Evolutionary conservation across 495 filamentous ascomycete species (phyloP).

Genomic region (Chlorociboria aeruginascens): DNA sequence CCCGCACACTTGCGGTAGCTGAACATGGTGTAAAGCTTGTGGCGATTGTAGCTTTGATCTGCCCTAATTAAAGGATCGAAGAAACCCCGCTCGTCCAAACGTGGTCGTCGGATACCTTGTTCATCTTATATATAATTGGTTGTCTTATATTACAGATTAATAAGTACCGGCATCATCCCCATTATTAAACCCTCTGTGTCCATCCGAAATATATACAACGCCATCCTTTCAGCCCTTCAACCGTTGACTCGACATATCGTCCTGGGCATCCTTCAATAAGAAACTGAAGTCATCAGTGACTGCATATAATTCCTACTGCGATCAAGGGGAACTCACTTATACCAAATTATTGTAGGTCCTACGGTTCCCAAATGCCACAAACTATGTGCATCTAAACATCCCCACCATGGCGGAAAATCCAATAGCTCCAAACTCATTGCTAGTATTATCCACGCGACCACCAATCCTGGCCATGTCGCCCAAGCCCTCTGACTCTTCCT

Average conservation of each 20-base stretch:
- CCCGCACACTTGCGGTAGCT: no score
- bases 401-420: slow-evolving; percentile 81
- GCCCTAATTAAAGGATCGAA: no score
- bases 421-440: slow-evolving; percentile 93
- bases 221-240: slow-evolving; percentile 10
- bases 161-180: no score
- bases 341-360: slow-evolving; percentile 81
- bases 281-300: slow-evolving; percentile 40
- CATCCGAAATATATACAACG: neutral
- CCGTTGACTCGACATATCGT: slow-evolving; percentile 45
- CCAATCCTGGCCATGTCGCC: slow-evolving; percentile 85
- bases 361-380: slow-evolving; percentile 95
- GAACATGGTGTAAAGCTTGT: no score
- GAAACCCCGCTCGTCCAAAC: no score
- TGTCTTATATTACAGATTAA: no score
- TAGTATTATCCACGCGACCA: slow-evolving; percentile 82
- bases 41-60: no score
- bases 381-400: slow-evolving; percentile 84
- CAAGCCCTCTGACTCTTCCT: slow-evolving; percentile 54
- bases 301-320: neutral
- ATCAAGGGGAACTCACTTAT: slow-evolving; percentile 56
- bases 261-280: slow-evolving; percentile 63
- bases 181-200: neutral
- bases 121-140: no score
- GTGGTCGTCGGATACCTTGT: no score